Evolutionary conservation across 2,329 filamentous ascomycete species (phyloP), one percentile per base, ranked within the genome.

Genomic region (Hypoxylon sp.): DNA sequence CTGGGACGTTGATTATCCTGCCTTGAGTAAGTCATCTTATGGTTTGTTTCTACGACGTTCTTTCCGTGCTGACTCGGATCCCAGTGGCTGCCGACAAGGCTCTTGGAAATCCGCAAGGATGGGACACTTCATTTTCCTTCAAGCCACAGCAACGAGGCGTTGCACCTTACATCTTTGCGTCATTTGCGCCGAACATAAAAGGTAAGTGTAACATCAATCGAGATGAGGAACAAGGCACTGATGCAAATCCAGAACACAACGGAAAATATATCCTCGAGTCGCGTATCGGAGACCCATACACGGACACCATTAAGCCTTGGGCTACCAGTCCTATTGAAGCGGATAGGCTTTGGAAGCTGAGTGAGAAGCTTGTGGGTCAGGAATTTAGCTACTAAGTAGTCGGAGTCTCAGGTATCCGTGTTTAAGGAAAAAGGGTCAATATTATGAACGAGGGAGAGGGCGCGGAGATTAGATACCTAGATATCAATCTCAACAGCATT

Each of bases 331-430:
- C 45, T 3, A 45, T 70, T 3, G 72, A 77, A 13, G 79, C 77
- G 0, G 76, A 78, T 36, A 76, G 65, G 58, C 60, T 79, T 52
- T 80, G 79, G 77, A 75, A 68, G 45, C 43, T 77, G 17, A 77
- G 76, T 1, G 76, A 80, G 72, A 68, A 78, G 48, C 66, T 79
- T 23, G 75, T 78, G 1, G 72, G 73, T 3, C 65, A 79, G 21
- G 61, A 75, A 6, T 79, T 79, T 51, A 30, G 48, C 48, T 34
- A 51, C 28, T 51, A 51, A 11, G 48, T 3, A 5, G 3, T 11
- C 7, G 10, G 10, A 9, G 38, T 43, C 38, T 21, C 6, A 7
- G 28, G 6, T 21, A 43, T 43, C 17, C 17, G 11, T 21, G 17
- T 21, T 11, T 10, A 21, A 19, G 17, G 36, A 17, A 17, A 17